Base-by-base conservation (phyloP, 768 basidiomycete genomes). In the Boletus subcaerulescens region DNA sequence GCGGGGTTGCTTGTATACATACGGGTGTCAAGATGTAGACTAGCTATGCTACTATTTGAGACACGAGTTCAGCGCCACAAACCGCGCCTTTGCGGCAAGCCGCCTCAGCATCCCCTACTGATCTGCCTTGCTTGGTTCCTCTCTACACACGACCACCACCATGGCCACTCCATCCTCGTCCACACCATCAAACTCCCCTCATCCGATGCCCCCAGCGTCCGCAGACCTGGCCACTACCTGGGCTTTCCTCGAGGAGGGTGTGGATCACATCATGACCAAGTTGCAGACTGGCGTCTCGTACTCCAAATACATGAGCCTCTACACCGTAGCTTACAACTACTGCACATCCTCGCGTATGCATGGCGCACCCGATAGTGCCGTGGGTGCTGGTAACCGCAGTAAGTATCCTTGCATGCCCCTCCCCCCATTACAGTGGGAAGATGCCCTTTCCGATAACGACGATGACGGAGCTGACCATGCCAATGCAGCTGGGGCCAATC, bases 321-420 rank as follows among this genome's bases (percentile, higher is more conserved):
- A 98, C 74, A 96, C 94, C 22, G 91, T 93, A 49, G 90, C 92
- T 10, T 98, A 99, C 79, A 98, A 98, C 76, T 98, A 96, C 71
- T 99, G 97, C 68, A 98, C 92, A 26, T 89, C 89, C 29, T 89
- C 89, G 4, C 87, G 86, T 71, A 88, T 87, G 85, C 82, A 81
- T 64, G 77, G 78, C 45, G 73, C 66, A 22, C 73, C 76, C 18
- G 72, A 76, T 24, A 64, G 65, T n/a, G 29, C 51, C 22, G 62
- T 70, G 3, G 68, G 72, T 11, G 55, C 73, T 17, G 72, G 76
- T 5, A 75, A 70, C 62, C 79, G 87, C 67, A 84, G 88, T 90
- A 65, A 74, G 86, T 79, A 22, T 13, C 49, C 15, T 5, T 51
- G 33, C 47, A 45, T 42, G 12, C 24, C 31, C 48, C 50, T 48